Evolutionary conservation across 2,329 filamentous ascomycete genomes (phyloP).

Genomic region (Colletotrichum caudatum): DNA sequence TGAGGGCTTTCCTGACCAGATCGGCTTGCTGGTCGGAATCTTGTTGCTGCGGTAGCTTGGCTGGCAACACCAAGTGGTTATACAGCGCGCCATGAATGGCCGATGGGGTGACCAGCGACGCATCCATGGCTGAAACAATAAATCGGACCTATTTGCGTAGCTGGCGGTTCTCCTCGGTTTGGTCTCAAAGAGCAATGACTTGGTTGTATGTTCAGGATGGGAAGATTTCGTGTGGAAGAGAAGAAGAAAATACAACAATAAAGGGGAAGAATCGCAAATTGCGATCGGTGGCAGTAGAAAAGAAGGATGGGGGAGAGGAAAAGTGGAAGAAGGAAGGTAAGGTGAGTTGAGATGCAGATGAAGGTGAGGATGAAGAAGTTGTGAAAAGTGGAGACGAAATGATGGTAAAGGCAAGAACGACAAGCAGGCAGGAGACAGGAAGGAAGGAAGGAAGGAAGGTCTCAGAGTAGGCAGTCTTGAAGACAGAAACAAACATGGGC

Average conservation of each 20-base stretch:
- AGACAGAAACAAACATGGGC: no score
- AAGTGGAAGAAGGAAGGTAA: not conserved
- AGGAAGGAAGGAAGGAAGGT: no score
- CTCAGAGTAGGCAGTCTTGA: no score
- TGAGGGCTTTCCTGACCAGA: conserved; percentile 23
- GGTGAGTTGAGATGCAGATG: no score
- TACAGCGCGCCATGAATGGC: conserved; percentile 32
- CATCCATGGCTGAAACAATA: not conserved
- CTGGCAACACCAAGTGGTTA: conserved; percentile 32
- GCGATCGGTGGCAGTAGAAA: not conserved
- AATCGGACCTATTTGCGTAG: not conserved
- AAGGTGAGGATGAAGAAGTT: not conserved
- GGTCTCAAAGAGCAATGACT: not conserved
- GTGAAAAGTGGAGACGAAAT: not conserved
- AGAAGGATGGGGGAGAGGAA: not conserved
- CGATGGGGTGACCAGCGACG: conserved; percentile 5
- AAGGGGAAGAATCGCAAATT: not conserved
- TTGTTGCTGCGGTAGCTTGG: conserved; percentile 30
- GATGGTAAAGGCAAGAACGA: not conserved
- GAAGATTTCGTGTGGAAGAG: no score
- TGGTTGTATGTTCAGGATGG: not conserved
- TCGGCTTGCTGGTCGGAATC: conserved; percentile 24
- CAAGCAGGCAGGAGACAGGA: not conserved
- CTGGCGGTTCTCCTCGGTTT: not conserved
- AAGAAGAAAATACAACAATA: not conserved